A percentile compares a stretch with the other conserved stretches of the same genome.
These are phyloP conservation scores for Acer saccharum DNA, from an alignment of 345 rosid species.

Conservation along the genomic window DNA sequence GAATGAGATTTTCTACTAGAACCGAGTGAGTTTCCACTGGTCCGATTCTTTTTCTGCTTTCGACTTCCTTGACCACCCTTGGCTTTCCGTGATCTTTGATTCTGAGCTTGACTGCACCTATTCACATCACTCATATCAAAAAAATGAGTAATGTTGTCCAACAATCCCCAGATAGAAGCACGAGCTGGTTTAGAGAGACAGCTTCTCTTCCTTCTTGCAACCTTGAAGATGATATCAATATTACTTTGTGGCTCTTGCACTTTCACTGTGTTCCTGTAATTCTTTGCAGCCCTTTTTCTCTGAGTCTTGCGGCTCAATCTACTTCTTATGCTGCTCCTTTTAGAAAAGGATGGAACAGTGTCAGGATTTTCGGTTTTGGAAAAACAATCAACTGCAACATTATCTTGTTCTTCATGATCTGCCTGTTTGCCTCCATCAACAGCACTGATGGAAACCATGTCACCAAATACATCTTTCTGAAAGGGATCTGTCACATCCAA, in stretches of 20 bases:
- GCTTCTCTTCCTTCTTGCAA: constrained; percentile 73
- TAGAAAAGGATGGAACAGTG: constrained; percentile 37
- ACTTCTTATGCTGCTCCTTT: constrained; percentile 42
- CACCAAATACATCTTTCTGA: constrained; percentile 27
- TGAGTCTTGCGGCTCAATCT: constrained; percentile 45
- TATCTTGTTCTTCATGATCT: constrained; percentile 42
- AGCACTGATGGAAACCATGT: constrained; percentile 31
- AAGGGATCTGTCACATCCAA: constrained; percentile 27
- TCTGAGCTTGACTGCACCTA: constrained; percentile 37
- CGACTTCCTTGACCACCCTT: constrained; percentile 34
- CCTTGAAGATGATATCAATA: constrained; percentile 39
- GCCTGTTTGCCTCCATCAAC: constrained; percentile 32
- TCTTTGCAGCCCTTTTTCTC: constrained; percentile 45
- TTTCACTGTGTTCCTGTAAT: constrained; percentile 38
- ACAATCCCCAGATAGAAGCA: constrained; percentile 73
- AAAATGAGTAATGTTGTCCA: constrained; percentile 45
- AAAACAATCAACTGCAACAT: constrained; percentile 38
- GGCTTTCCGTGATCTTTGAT: constrained; percentile 37
- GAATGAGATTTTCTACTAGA: constrained; percentile 40
- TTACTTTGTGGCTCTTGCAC: constrained; percentile 34
- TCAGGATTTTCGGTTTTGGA: constrained; percentile 39
- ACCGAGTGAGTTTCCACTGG: constrained; percentile 30
- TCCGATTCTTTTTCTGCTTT: constrained; percentile 34
- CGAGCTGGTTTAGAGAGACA: constrained; percentile 62
- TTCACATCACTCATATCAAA: constrained; percentile 43